These are phyloP conservation scores for Moricandia arvensis DNA, from an alignment of 345 rosid species.

Conservation along the genomic window DNA sequence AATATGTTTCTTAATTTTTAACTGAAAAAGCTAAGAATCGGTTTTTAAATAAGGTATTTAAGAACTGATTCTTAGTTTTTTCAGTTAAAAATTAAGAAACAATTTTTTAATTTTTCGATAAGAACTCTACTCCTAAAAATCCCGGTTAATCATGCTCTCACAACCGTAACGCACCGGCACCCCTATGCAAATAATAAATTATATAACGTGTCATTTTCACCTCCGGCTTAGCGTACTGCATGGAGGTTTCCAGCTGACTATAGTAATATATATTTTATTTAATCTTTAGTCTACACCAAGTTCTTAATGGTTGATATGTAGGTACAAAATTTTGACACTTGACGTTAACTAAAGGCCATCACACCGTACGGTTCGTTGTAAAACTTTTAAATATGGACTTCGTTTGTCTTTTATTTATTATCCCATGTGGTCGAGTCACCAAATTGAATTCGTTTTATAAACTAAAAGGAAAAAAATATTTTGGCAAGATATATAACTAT, in stretches of 20 bases:
- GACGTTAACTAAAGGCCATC: constrained; percentile 20
- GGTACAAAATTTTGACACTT: not conserved
- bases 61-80: too few relatives aligned
- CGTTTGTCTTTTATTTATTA: not conserved
- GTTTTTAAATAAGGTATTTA: too few relatives aligned
- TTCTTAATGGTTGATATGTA: not conserved
- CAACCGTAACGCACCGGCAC: not conserved
- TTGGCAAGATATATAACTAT: not conserved
- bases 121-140: too few relatives aligned
- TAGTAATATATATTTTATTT: not conserved
- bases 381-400: not conserved
- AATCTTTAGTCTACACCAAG: not conserved
- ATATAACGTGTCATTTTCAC: constrained; percentile 25
- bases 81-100: too few relatives aligned
- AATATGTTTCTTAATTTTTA: too few relatives aligned
- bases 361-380: constrained; percentile 21
- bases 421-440: constrained; percentile 27
- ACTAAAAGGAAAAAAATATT: not conserved
- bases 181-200: not conserved
- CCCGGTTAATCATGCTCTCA: too few relatives aligned
- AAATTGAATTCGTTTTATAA: not conserved
- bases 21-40: too few relatives aligned
- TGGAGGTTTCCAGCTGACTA: not conserved
- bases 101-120: too few relatives aligned
- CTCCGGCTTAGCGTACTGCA: not conserved